Evolutionary conservation across 768 basidiomycete genomes (phyloP), one percentile per base, ranked within the genome.

Genomic region (Rhodotorula paludigena): DNA sequence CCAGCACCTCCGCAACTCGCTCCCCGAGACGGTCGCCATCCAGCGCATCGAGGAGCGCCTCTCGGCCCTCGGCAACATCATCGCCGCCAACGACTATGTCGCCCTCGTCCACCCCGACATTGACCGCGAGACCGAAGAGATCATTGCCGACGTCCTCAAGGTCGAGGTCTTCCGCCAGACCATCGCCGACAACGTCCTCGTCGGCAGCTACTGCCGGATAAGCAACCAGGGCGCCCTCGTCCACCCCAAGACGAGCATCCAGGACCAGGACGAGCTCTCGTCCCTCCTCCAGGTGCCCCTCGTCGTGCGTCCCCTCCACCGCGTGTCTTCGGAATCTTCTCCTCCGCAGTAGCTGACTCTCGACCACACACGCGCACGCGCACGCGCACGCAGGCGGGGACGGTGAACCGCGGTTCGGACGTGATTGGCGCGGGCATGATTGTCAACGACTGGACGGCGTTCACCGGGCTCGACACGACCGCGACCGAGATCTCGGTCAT

Each of bases 91-190:
- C 79, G 96, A 99, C 81, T 89, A 98, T 76, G 94, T 99, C 73
- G 96, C 96, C 14, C 87, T 99, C 74, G 96, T 98, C 33, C 96
- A 99, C 78, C 96, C 96, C 14, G 96, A 99, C 73, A 81, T 98
- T 67, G 96, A 98, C 81, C 86, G 96, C 69, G 96, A 98, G 80
- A 99, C 96, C 32, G 96, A 99, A 77, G 96, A 99, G 80, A 98
- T 99, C 81, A 97, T 99, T 80, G 96, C 96, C 36, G 96, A 99
- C 78, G 91, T 96, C 28, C 85, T 99, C 74, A 98, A 98, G 79
- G 96, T 98, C 69, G 96, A 99, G 78, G 96, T 98, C 9, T 99
- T 99, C 82, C 84, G 96, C 55, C 96, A 99, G 79, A 99, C 92
- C 16, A 83, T 99, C 73, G 96, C 96, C 20, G 88, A 90, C 73